Evolutionary conservation across 495 filamentous ascomycete species (phyloP), one percentile per base, ranked within the genome.

Genomic region (Aspergillus conjunctus): DNA sequence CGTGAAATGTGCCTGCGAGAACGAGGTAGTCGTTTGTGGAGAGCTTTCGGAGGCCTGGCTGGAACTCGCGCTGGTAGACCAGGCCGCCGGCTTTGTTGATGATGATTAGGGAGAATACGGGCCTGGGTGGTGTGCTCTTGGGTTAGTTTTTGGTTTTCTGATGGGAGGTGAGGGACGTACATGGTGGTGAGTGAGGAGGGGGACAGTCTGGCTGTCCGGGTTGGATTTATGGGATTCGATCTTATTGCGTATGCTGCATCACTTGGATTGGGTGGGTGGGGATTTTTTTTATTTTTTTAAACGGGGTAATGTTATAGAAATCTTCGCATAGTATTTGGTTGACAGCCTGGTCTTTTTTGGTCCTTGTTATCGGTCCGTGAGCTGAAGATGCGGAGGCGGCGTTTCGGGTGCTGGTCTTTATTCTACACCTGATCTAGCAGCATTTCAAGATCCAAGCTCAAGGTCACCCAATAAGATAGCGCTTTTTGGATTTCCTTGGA

Each of bases 11-110:
- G 31, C 94, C 94, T 0, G 94, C 94, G n/a, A 98, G 88, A 56
- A 98, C 92, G 4, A 98, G 88, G 70, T 91, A 91, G 79, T 98
- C 95, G 68, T 98, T 98, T 54, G 89, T 91, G 51, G 83, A 90
- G 66, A 98, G 85, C 70, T 93, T 93, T 74, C 87, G 88, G 62
- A 98, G 80, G 39, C 87, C 86, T 26, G 86, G 82, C 67, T 91
- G 86, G 78, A 98, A 98, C 65, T 92, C 89, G 53, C 91, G 90
- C 76, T 96, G 91, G 79, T 96, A 98, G 73, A 98, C 89, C 59
- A 98, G 82, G 60, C 94, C 94, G 44, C 94, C 94, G 51, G 94
- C 92, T 81, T 98, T 98, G 80, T 97, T 97, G 79, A 98, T 96
- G 66, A 98, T 90, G 63, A 98, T 90, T 58, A 98, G 86, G 53